Base-by-base conservation (phyloP, 208 protist species). In the Leishmania tarentolae region DNA sequence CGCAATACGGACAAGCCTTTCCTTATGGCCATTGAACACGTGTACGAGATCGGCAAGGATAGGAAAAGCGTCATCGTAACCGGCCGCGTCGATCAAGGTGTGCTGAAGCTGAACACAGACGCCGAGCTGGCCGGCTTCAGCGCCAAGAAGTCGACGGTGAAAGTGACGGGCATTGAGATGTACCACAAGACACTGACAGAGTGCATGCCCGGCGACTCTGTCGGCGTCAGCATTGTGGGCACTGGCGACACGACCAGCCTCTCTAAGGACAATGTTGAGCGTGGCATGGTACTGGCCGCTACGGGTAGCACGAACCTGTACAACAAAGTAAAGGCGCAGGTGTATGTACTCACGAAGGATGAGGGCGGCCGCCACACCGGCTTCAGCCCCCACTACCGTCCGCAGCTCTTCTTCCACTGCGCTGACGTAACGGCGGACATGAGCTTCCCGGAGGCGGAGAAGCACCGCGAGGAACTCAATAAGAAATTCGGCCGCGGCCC, bases 301-400 rank as follows among this genome's bases (percentile, higher is more conserved):
- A 94, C 97, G 9, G 98, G 98, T 78, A 96, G 97, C 68, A 91
- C 98, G 47, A 97, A 94, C 80, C 84, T 99, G 19, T 93, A 96
- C 91, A 99, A 95, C 80, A 96, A 98, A 83, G 93, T 99, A 79
- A 89, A 97, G 79, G 98, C 98, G 65, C 93, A 99, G 92, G 92
- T 99, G 28, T 99, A 99, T 90, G 94, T 99, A 37, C 93, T 99
- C 57, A 99, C 97, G 57, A 99, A 99, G 89, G 98, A 99, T 44
- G 99, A 99, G 90, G 99, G 99, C 76, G 99, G 99, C 46, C 96
- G 99, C 79, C 99, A 99, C 95, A 99, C 98, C 21, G 98, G 98
- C 76, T 99, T 99, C 88, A 95, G 95, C 83, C 95, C 93, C 13
- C 96, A 98, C 93, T 99, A 99, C 94, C 90, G 93, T 78, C 99